Base-by-base conservation (phyloP, 1,284 basidiomycete genomes). In the Sphagnurus paluster region DNA sequence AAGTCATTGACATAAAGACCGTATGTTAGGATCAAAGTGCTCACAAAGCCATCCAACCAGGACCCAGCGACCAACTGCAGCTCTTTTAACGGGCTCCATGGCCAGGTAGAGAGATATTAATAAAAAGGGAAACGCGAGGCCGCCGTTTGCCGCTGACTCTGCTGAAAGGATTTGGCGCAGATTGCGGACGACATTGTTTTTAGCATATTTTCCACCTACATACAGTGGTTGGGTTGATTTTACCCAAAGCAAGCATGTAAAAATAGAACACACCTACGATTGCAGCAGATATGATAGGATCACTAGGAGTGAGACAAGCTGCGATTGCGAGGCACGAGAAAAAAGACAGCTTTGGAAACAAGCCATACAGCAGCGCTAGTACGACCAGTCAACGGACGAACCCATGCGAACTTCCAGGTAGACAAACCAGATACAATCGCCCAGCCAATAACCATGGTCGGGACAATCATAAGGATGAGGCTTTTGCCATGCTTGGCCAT, bases 61-160 rank as follows among this genome's bases (percentile, higher is more conserved):
- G 54, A 95, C 78, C 92, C 88, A 90, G 52, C 87, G 76, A 3
- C 70, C 84, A 16, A 93, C 72, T 0, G 90, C 90, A 28, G 79
- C 75, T 1, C 76, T 69, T 1, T 71, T 72, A 6, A 87, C 82
- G 0, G 69, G 57, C 55, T 93, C 88, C 2, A 93, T 63, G 1
- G 86, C 87, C 24, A 98, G 76, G 63, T 95, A 98, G 11, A 98
- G 77, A 1, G 94, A 84, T 42, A 98, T 80, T 52, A 85, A 79
- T 37, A 98, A 74, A 64, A 98, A 98, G 0, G 94, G 94, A 65
- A 96, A 98, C 1, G 95, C 95, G 4, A 92, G 76, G 2, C 92
- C 92, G 57, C 74, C 74, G 48, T 76, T 76, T 19, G 88, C 82
- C 0, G 94, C 94, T 5, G 90, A 93, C 68, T 98, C 95, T 1